A percentile compares a stretch with the other conserved stretches of the same genome.
Conservation (phyloP, 371 early-diverging fungal genomes). For the Chytridiales sp. region DNA sequence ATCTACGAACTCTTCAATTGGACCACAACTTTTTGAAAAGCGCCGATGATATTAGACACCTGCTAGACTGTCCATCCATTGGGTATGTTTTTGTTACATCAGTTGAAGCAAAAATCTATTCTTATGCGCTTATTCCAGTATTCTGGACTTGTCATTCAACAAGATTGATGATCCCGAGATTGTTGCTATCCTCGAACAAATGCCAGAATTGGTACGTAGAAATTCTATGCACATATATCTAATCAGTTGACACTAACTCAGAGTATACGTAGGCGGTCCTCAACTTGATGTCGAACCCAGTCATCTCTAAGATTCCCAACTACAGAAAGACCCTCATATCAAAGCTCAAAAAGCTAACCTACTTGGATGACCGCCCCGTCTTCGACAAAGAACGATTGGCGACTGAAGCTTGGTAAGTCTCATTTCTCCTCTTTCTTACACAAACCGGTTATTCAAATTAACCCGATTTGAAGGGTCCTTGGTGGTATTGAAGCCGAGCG, state of each 20-base stretch:
- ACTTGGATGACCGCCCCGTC: slow-evolving; percentile 58
- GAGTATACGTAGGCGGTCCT: slow-evolving; percentile 46
- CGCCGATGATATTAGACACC: slow-evolving; percentile 37
- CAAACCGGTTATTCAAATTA: neutral
- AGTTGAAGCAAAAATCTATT: neutral
- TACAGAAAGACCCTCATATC: slow-evolving; percentile 49
- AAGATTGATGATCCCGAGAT: slow-evolving; percentile 50
- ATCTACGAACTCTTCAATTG: slow-evolving; percentile 48
- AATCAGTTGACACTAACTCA: neutral
- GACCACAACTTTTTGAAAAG: slow-evolving; percentile 48
- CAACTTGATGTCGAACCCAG: slow-evolving; percentile 55
- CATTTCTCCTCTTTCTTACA: slow-evolving; percentile 1
- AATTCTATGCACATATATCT: neutral
- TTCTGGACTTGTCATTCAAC: slow-evolving; percentile 54
- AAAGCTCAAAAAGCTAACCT: slow-evolving; percentile 40
- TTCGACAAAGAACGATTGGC: slow-evolving; percentile 52
- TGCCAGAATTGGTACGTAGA: slow-evolving; percentile 53
- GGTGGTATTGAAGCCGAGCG: slow-evolving; percentile 54
- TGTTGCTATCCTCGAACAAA: slow-evolving; percentile 43
- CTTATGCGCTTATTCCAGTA: slow-evolving; percentile 13
- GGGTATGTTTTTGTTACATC: slow-evolving; percentile 20
- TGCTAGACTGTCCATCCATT: slow-evolving; percentile 36
- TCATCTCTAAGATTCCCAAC: slow-evolving; percentile 45
- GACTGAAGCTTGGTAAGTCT: slow-evolving; percentile 51
- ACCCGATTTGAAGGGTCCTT: neutral